Evolutionary conservation across 352 stramenopile genomes (phyloP).

Genomic region (Pythium utonaiense): DNA sequence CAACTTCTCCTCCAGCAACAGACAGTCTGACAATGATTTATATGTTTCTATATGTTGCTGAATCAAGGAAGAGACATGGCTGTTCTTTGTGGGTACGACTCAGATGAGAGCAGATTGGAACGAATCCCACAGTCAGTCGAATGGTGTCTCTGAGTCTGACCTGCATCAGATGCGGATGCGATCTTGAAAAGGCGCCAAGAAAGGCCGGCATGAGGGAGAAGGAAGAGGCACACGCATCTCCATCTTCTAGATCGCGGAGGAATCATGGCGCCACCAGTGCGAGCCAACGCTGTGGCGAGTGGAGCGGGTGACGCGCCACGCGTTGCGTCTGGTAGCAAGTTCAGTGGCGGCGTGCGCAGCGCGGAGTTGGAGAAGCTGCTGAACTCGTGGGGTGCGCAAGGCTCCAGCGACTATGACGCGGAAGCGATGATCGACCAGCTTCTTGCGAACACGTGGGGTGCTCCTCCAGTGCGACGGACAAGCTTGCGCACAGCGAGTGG

Average conservation of each 20-base stretch:
- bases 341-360: conserved; percentile 25
- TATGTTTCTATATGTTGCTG: conserved; percentile 14
- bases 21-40: no score
- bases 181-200: conserved; percentile 12
- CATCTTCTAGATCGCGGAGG: not conserved
- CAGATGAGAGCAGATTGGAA: conserved; percentile 14
- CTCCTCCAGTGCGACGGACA: conserved; percentile 12
- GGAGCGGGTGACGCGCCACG: not conserved
- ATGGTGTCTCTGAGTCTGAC: not conserved
- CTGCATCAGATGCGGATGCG: not conserved
- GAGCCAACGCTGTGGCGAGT: not conserved
- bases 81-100: not conserved
- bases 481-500: conserved; percentile 11
- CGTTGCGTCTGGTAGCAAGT: not conserved
- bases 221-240: not conserved
- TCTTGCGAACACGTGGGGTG: conserved; percentile 53
- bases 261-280: not conserved
- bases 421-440: conserved; percentile 82
- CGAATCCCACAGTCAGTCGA: not conserved
- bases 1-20: no score
- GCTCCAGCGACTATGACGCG: conserved; percentile 40
- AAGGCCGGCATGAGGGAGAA: no score
- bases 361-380: conserved; percentile 64
- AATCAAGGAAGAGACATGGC: conserved; percentile 2
- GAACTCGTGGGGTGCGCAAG: conserved; percentile 21